A percentile compares a stretch with the other conserved stretches of the same genome.
These are phyloP conservation scores for Micromonas pusilla DNA, from an alignment of 139 green algal genomes.

Conservation along the genomic window DNA sequence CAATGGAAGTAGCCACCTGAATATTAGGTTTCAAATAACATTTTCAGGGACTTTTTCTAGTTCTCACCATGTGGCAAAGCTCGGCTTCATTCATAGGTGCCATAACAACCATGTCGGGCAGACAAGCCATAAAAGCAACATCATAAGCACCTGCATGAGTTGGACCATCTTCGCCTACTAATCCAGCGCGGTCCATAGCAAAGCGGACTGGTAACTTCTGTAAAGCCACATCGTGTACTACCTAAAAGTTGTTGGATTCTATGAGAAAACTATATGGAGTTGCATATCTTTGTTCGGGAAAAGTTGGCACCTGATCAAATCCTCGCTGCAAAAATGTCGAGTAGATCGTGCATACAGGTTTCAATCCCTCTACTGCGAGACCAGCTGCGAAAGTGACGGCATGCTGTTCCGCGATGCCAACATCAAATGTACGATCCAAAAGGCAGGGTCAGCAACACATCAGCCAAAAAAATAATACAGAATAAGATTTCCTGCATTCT, in stretches of 20 bases:
- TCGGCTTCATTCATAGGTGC: constrained; percentile 76
- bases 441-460: no score
- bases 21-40: no score
- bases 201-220: constrained; percentile 98
- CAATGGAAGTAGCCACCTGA: constrained; percentile 81
- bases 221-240: constrained; percentile 94
- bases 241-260: no score
- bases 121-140: constrained; percentile 88
- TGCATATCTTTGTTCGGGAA: no score
- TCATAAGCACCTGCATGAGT: constrained; percentile 94
- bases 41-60: no score
- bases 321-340: constrained; percentile 95
- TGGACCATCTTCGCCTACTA: constrained; percentile 94
- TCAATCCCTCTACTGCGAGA: constrained; percentile 86
- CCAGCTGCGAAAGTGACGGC: constrained; percentile 92
- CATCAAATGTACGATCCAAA: constrained; percentile 88
- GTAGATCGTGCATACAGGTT: constrained; percentile 94
- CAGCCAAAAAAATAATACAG: no score
- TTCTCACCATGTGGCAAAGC: constrained; percentile 54
- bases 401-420: constrained; percentile 99
- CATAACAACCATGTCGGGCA: constrained; percentile 97
- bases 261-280: no score
- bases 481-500: no score
- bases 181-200: constrained; percentile 92
- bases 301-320: constrained; percentile 46